Base-by-base conservation (phyloP, 1,284 basidiomycete species). In the Tetrapyrgos nigripes region DNA sequence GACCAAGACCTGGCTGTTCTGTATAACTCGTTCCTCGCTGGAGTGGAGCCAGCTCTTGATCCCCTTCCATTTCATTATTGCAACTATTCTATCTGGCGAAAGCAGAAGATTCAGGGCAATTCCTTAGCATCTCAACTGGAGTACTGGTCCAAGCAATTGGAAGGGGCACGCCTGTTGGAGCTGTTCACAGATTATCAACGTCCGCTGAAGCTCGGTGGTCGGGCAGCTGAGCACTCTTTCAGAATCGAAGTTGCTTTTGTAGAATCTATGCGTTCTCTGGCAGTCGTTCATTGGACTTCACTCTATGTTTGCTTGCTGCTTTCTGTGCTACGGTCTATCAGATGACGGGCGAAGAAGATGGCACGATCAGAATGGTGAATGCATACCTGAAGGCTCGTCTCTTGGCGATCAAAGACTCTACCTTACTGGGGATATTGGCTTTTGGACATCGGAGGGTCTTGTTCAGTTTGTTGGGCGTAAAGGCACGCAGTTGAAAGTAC, bases 361-460 rank as follows among this genome's bases (percentile, higher is more conserved):
- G 46, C 4, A 48, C 4, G 11, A 26, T 48, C 6, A 23, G 46
- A 48, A 13, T 10, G 8, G 46, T 48, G 6, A 48, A 29, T 29
- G 46, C 46, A 46, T 10, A 46, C 44, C 44, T 19, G 9, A 19
- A 11, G 44, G 24, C n/a, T 26, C 44, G 11, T n/a, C 11, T 21
- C 11, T 44, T n/a, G 53, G 53, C 13, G 24, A 21, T n/a, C 19
- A 26, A 31, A 19, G 43, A 11, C 27, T 29, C 9, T 55, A 55
- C 26, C 45, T 5, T 1, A 55, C 54, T 11, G 54, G 54, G 1
- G 54, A 55, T 29, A 26, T 55, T 27, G 54, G 45, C 3, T 23
- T 27, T n/a, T 35, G 58, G 21, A 35, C 46, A 9, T 23, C 57
- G 11, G 71, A 70, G 6, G 58, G 58, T 53, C 23, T 61, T 49